Base-by-base conservation (phyloP, 345 rosid species). In the Linum trigynum region DNA sequence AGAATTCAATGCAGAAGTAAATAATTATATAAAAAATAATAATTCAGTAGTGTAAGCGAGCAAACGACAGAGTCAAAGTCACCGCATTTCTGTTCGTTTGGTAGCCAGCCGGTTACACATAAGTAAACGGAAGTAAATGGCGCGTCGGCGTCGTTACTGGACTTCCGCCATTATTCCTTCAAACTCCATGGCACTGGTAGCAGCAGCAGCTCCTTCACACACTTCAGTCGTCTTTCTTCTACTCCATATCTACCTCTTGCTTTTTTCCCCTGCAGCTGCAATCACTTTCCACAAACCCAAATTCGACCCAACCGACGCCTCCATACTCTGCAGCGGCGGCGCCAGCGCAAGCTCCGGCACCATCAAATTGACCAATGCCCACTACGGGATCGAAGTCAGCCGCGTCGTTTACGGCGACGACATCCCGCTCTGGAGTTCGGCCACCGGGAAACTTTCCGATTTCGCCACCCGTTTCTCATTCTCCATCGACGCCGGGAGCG, bases 381-480 rank as follows among this genome's bases (percentile, higher is more conserved):
- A 45, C 51, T 77, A 69, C 37, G 15, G 45, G 14, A 62, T 59
- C 10, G 77, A 74, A 10, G 67, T 68, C 16, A 80, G 78, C 7
- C 43, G 71, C 42, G 76, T 62, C 45, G 69, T 68, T 6, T 76
- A 70, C 15, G 66, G 61, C 3, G 58, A 61, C 11, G 62, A 41
- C 11, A 50, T 76, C 40, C 63, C 57, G 2, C 61, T 72, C 10
- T 77, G 79, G 82, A 61, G 79, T 14, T 66, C 71, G 0, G 10
- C 12, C 1, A 63, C 72, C 2, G 48, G 56, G 0, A 51, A 62
- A 39, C 59, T 79, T 38, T 4, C 71, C 0, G 73, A 77, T 10
- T 82, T 82, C 76, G 69, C 37, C 32, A 55, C 76, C 55, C 61
- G 69, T 11, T 75, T 73, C 66, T 43, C 72, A 2, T 37, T 79